Evolutionary conservation across 106 monocot species (phyloP), one percentile per base, ranked within the genome.

Genomic region (Dendrobium catenatum): DNA sequence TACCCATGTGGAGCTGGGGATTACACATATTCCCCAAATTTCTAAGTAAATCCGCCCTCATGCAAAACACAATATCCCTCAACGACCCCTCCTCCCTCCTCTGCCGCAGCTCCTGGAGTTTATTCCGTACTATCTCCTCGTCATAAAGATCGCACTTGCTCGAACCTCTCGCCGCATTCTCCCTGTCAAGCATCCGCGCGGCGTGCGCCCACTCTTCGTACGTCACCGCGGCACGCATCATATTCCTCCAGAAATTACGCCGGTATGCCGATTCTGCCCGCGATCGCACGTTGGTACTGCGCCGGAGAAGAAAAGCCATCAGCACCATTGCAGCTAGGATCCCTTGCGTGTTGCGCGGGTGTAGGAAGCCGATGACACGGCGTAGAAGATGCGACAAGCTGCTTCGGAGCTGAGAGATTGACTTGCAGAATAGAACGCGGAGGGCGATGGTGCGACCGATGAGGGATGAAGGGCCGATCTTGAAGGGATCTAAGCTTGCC

Each of bases 11-110:
- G 27, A 98, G 93, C 68, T 93, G 81, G 13, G 98, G 93, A 51
- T 95, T 98, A 85, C 95, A 98, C 98, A 98, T 95, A 42, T 95
- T 93, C 10, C 98, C 98, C 75, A 95, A 80, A 64, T 94, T 98
- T 78, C 98, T 88, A 49, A 95, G 42, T 80, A 98, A 79, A 84
- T 98, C 98, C 0, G 93, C 89, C 4, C 98, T 88, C 98, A 98
- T 95, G 55, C 86, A 91, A 79, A 91, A 98, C 22, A 98, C 84
- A 33, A 98, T 84, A 44, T 98, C 98, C 80, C 95, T 89, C 80
- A 95, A 55, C 11, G 95, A 95, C 17, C 89, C 95, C 19, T 91
- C 87, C 51, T 93, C 83, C 42, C 98, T 80, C 43, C 98, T 85
- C 6, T 84, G 84, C 46, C 86, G 83, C 70, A 98, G 88, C 93